A percentile compares a stretch with the other conserved stretches of the same genome.
These are phyloP conservation scores for Bullera alba DNA, from an alignment of 768 basidiomycete species.

Conservation along the genomic window DNA sequence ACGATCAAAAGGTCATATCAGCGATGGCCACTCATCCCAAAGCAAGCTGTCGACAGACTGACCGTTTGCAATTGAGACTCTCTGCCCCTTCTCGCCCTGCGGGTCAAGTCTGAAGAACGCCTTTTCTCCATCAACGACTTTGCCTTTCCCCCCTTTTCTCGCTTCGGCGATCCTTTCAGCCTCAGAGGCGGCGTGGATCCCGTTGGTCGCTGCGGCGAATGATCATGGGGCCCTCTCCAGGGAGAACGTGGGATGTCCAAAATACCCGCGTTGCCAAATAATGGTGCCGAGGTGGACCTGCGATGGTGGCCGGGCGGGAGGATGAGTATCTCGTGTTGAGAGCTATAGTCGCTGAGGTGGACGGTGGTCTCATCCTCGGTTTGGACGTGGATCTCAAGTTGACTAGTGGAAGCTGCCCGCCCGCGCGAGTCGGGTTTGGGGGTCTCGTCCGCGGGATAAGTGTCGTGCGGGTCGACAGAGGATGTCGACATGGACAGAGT, in stretches of 20 bases:
- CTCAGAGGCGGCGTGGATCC: constrained; percentile 1
- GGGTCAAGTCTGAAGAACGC: too few relatives aligned
- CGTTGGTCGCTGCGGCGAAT: background rate
- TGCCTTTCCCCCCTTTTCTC: background rate
- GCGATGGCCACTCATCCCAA: background rate
- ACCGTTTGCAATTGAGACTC: constrained; percentile 20
- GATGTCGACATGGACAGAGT: background rate
- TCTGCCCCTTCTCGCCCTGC: constrained; percentile 6
- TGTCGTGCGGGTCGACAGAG: background rate
- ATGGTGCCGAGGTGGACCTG: constrained; percentile 6
- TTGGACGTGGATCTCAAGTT: constrained; percentile 9
- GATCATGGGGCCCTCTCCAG: background rate
- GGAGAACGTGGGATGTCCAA: constrained; percentile 1
- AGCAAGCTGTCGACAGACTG: constrained; percentile 1
- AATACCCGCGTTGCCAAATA: constrained; percentile 2
- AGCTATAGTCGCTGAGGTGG: background rate
- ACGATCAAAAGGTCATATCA: background rate
- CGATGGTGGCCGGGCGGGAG: constrained; percentile 14
- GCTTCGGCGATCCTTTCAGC: background rate
- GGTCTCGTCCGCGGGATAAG: background rate
- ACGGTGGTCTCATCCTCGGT: too few relatives aligned
- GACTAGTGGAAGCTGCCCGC: constrained; percentile 13
- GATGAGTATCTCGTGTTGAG: constrained; percentile 13
- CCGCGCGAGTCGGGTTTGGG: background rate
- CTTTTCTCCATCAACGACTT: constrained; percentile 6